Evolutionary conservation across 192 early-diverging fungal species (phyloP), one percentile per base, ranked within the genome.

Genomic region (Coemansia sp.): DNA sequence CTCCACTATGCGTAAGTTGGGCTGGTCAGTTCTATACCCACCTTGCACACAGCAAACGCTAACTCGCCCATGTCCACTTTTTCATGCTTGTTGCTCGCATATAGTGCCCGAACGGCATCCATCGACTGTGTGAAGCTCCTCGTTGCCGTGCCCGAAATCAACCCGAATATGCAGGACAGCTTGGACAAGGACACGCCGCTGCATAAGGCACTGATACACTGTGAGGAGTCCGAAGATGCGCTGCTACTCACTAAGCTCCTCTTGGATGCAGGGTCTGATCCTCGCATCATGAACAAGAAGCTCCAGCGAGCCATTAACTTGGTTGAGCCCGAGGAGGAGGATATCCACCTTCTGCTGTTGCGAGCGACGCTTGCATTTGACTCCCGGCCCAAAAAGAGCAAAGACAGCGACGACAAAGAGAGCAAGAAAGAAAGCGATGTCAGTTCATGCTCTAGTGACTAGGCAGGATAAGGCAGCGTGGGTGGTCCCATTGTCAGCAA

Each of bases 1-100:
- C 81, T 88, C 29, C 90, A 91, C 63, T 86, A 88, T 53, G 85
- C 85, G 68, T 76, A 76, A 65, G 73, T 65, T n/a, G 15, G 11
- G 82, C 18, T n/a, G n/a, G n/a, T n/a, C n/a, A n/a, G n/a, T n/a
- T n/a, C n/a, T n/a, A n/a, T n/a, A n/a, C n/a, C n/a, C n/a, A n/a
- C n/a, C n/a, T n/a, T n/a, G n/a, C n/a, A n/a, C n/a, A n/a, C n/a
- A n/a, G n/a, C n/a, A n/a, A 24, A 44, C 8, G 36, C 26, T 85
- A 78, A 43, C 48, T 70, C 11, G 24, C 15, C 18, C 21, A 15
- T 62, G 6, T 39, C 11, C 62, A 35, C 40, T 38, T 40, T n/a
- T 48, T 43, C 7, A 22, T 17, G 8, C 24, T 57, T 17, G 8
- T 22, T 57, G 36, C 29, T 53, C 38, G 43, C 15, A 60, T 24